Base-by-base conservation (phyloP, 2,329 filamentous ascomycete species). In the Fusarium illudens region DNA sequence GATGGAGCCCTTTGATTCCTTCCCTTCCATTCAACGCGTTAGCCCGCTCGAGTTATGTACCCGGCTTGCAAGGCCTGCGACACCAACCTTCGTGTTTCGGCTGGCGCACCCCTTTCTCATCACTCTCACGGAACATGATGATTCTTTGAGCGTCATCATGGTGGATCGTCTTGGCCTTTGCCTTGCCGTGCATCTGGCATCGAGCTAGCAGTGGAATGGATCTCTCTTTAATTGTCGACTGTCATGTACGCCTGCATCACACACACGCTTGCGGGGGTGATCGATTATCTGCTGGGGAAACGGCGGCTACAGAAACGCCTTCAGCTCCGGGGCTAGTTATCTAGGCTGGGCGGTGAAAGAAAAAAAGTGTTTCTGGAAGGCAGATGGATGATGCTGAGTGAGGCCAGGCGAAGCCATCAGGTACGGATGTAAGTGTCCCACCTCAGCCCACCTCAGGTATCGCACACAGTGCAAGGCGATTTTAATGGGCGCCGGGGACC, bases 391-490 rank as follows among this genome's bases (percentile, higher is more conserved):
- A 62, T 58, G 34, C 52, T 50, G 48, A 44, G 15, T 58, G 51
- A 69, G 56, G 55, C 49, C 9, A 50, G 50, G 12, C 48, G 19
- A 42, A 57, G 20, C 48, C 51, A 37, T 51, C 50, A 70, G 66
- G 62, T 67, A 67, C 37, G 65, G 50, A 48, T 49, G 42, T 52
- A 66, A 54, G n/a, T 48, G 58, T 34, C 51, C 62, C 65, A 58
- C 62, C 62, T 69, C 62, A 66, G 65, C 65, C 62, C 62, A 59
- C 53, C 36, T 34, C 55, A 62, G 22, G 57, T 62, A 72, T 70
- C 51, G 37, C 29, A 39, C 70, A 74, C 68, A 71, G 71, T 74
- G 62, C 70, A 70, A 42, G 48, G 59, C 68, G 57, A 65, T 65
- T 64, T 48, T 50, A 55, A 64, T 54, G 65, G 54, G 33, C 62